Conservation (phyloP, 148 eudicot species). For the Limonium bicolor region DNA sequence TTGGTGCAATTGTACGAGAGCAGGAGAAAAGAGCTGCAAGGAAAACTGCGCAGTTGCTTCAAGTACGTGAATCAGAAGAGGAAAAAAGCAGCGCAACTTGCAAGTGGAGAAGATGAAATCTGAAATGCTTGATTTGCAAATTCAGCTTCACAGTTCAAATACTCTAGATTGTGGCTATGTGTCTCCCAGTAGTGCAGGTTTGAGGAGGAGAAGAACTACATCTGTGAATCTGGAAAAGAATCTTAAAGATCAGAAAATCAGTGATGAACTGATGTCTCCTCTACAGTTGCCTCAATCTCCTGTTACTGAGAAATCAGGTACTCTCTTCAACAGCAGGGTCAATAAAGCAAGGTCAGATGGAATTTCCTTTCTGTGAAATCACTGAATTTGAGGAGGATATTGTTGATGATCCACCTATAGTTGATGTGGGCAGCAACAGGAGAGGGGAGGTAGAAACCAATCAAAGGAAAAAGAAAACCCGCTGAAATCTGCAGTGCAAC, state of each 20-base stretch:
- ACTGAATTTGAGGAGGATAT: conserved; percentile 61
- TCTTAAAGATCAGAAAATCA: conserved; percentile 23
- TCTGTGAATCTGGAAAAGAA: conserved; percentile 25
- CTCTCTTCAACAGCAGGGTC: conserved; percentile 33
- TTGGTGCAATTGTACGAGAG: conserved; percentile 91
- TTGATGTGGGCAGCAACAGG: conserved; percentile 26
- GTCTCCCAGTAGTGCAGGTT: conserved; percentile 49
- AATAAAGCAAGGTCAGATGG: conserved; percentile 21
- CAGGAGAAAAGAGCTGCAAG: conserved; percentile 98
- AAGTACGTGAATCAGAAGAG: conserved; percentile 87
- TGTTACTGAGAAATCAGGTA: conserved; percentile 23
- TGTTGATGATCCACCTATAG: conserved; percentile 9
- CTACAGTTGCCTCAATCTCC: conserved; percentile 41
- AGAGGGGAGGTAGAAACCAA: conserved; percentile 27
- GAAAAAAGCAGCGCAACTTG: conserved; percentile 72
- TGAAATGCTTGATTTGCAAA: conserved; percentile 93
- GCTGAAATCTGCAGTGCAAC: conserved; percentile 70
- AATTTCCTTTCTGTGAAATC: conserved; percentile 45
- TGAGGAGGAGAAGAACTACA: conserved; percentile 50
- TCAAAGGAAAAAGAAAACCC: conserved; percentile 63
- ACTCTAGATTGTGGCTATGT: conserved; percentile 32
- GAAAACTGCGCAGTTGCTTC: conserved; percentile 82
- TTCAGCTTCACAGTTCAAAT: conserved; percentile 56
- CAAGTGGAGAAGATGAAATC: conserved; percentile 99
- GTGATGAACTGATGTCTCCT: conserved; percentile 25